Evolutionary conservation across 2,329 filamentous ascomycete species (phyloP).

Genomic region (Dissoconium aciculare): DNA sequence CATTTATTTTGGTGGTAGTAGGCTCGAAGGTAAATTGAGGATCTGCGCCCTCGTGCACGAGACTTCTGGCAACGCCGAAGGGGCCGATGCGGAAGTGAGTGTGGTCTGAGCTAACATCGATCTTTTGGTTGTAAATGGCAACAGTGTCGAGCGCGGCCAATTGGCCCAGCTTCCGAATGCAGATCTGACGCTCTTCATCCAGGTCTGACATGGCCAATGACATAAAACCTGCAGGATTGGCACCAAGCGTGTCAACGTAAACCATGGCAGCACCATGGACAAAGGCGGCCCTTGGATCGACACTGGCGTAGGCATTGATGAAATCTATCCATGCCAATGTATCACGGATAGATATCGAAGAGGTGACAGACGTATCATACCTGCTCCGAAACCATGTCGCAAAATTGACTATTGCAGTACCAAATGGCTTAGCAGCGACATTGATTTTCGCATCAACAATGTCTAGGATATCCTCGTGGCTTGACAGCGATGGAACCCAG

Average conservation of each 20-base stretch:
- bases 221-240: slow-evolving; percentile 80
- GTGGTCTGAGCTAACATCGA: slow-evolving; percentile 42
- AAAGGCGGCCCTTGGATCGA: slow-evolving; percentile 24
- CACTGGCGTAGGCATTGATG: slow-evolving; percentile 43
- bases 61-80: slow-evolving; percentile 46
- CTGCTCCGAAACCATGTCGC: slow-evolving; percentile 81
- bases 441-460: slow-evolving; percentile 68
- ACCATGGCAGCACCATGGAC: slow-evolving; percentile 89
- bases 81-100: slow-evolving; percentile 52
- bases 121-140: slow-evolving; percentile 48
- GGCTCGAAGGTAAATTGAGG: slow-evolving; percentile 66
- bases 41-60: slow-evolving; percentile 21
- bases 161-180: slow-evolving; percentile 55
- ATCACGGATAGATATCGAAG: slow-evolving; percentile 79
- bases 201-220: slow-evolving; percentile 57
- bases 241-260: slow-evolving; percentile 87
- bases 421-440: slow-evolving; percentile 40
- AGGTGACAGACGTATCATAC: slow-evolving; percentile 59
- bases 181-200: slow-evolving; percentile 53
- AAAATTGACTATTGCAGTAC: slow-evolving; percentile 64
- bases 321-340: slow-evolving; percentile 89
- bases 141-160: slow-evolving; percentile 51
- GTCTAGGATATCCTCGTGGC: slow-evolving; percentile 69
- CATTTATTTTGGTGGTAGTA: slow-evolving; percentile 77
- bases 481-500: slow-evolving; percentile 83